Evolutionary conservation across 208 protist species (phyloP), one percentile per base, ranked within the genome.

Genomic region (Wallacemonas sp.): DNA sequence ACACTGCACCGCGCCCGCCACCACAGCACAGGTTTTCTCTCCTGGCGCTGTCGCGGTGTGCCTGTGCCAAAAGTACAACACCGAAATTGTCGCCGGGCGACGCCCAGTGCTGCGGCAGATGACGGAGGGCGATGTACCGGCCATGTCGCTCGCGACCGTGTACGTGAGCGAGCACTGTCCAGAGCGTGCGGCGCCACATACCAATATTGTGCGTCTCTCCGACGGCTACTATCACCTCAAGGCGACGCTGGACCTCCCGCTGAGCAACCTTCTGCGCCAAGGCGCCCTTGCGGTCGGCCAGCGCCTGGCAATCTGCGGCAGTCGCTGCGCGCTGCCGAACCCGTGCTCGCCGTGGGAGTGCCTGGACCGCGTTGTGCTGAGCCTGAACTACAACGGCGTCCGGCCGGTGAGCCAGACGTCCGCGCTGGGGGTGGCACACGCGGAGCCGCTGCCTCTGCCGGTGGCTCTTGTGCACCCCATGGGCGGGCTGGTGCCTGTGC

Each of bases 321-420:
- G 85, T 4, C 78, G 77, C 41, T 74, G 76, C 36, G 72, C 86
- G 8, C 41, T 84, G 36, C 72, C 67, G 11, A 62, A 59, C 26
- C 73, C 76, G 36, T 82, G 68, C 70, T 65, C 74, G 11, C 87
- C 84, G n/a, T 62, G 80, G 42, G 85, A 92, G 61, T 91, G 84
- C 50, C 32, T 48, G 4, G 52, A 73, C 54, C 69, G 81, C 45
- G 69, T 81, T 2, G 79, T 89, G 1, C 50, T 96, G 0, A 63
- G 72, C 57, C 44, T 93, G 38, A 82, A 89, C 67, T 96, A 88
- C 67, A 96, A 96, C 67, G 90, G 90, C 54, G 86, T 90, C 29
- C 75, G 84, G 18, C 74, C 79, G 0, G 85, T 92, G 7, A 46
- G 50, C 16, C 26, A 61, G n/a, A 25, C 26, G 14, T 73, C 81